phyloP scores from a whole-genome alignment of 163 green algal species.

The Chloroidium sp. region DNA sequence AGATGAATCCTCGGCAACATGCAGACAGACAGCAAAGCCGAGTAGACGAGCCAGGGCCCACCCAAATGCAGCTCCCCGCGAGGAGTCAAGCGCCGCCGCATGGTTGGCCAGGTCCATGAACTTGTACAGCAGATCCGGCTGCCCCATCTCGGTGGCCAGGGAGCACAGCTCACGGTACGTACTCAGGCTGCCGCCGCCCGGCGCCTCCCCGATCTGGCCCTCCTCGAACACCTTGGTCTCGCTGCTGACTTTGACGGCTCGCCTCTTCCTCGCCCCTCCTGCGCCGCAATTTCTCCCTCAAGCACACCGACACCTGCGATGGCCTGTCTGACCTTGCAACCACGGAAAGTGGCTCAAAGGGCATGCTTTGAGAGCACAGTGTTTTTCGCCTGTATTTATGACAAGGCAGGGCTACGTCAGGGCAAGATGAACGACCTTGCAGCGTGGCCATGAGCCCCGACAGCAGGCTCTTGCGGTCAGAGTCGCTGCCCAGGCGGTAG shows the following conservation, averaged over 20 bases:
- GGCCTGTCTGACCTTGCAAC: too few relatives aligned
- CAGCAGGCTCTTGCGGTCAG: constrained; percentile 52
- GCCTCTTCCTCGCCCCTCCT: constrained; percentile 29
- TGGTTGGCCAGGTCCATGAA: constrained; percentile 80
- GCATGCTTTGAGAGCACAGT: too few relatives aligned
- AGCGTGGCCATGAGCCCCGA: constrained; percentile 65
- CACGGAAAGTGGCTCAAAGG: too few relatives aligned
- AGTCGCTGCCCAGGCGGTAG: constrained; percentile 58
- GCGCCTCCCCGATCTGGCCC: constrained; percentile 42
- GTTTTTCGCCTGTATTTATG: too few relatives aligned
- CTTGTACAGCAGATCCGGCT: constrained; percentile 71
- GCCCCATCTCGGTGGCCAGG: constrained; percentile 71
- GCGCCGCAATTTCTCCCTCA: background rate
- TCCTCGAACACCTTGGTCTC: constrained; percentile 72
- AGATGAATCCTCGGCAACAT: too few relatives aligned
- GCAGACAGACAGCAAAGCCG: too few relatives aligned
- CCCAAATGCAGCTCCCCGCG: constrained; percentile 43
- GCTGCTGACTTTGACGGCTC: constrained; percentile 49
- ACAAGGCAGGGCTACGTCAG: background rate
- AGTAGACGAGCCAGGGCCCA: background rate
- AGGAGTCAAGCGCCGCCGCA: constrained; percentile 53
- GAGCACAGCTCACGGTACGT: constrained; percentile 92
- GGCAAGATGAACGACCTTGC: constrained; percentile 25
- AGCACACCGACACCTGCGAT: background rate
- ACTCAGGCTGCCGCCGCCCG: constrained; percentile 51